Evolutionary conservation across 2,329 filamentous ascomycete species (phyloP), one percentile per base, ranked within the genome.

Genomic region (Fusarium sarcochroum): DNA sequence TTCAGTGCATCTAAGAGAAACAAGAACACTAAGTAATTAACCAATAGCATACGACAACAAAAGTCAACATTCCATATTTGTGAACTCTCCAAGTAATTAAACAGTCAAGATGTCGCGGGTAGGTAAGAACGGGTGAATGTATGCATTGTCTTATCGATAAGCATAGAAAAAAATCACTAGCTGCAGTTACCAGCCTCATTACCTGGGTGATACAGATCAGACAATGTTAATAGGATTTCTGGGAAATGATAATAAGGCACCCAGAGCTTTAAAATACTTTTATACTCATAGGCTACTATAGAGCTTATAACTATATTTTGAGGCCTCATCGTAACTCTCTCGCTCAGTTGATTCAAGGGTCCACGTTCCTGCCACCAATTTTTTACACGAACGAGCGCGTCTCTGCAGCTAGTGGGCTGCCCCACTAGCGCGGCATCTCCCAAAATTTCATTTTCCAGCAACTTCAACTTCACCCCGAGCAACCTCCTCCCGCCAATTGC

Each of bases 401-500:
- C 45, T 41, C 56, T 54, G 37, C 50, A 63, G 50, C 38, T 63
- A 44, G 34, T 47, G 42, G 42, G 18, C 9, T 69, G 66, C 66
- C 66, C 66, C 66, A 69, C 66, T 69, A 69, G 66, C 66, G 66
- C 61, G 34, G 52, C 61, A 37, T 59, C 63, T 57, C 63, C 73
- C 70, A 75, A 75, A 75, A 71, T 74, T 75, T 75, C 70, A 63
- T 73, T 58, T 50, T 58, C 54, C 25, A 64, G 46, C 59, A 69
- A 66, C 62, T 59, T 57, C 47, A 61, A 61, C 68, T 69, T 75
- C 63, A 51, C 38, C 49, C 56, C 56, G 23, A 64, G 49, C 58
- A 65, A 56, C 65, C 46, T 63, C 62, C 49, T 52, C 50, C 48
- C 30, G 27, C 58, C 69, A 62, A 73, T 75, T 75, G 70, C 71